Evolutionary conservation across 257 asterid genomes (phyloP).

Genomic region (Solanum corneliomulleri): DNA sequence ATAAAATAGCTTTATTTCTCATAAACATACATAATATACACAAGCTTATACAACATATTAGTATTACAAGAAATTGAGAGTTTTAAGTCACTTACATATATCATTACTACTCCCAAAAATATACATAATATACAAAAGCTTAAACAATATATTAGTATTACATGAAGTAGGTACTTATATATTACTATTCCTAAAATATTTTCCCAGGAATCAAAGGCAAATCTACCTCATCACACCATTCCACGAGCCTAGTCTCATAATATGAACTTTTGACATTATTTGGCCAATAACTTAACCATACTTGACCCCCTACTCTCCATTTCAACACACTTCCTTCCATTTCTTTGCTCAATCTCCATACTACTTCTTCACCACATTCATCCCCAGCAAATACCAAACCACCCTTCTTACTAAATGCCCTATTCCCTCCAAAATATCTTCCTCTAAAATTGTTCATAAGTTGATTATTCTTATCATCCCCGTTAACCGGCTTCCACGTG

Average conservation of each 20-base stretch:
- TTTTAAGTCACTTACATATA: too few relatives aligned
- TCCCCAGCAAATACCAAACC: slow-evolving; percentile 61
- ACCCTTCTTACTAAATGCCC: slow-evolving; percentile 60
- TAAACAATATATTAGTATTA: not conserved
- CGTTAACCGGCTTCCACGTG: slow-evolving; percentile 44
- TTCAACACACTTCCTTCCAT: slow-evolving; percentile 88
- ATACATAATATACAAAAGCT: not conserved
- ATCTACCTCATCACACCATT: slow-evolving; percentile 91
- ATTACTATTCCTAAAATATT: not conserved
- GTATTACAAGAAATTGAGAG: not conserved
- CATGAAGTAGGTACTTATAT: not conserved
- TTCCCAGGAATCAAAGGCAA: slow-evolving; percentile 51
- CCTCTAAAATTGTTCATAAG: slow-evolving; percentile 13
- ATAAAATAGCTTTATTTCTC: not conserved
- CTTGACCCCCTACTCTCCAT: slow-evolving; percentile 78
- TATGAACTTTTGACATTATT: slow-evolving; percentile 29
- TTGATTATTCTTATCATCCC: slow-evolving; percentile 3
- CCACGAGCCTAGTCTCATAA: slow-evolving; percentile 57
- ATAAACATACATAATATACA: not conserved
- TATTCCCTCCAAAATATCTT: slow-evolving; percentile 39
- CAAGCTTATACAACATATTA: not conserved
- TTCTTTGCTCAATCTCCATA: slow-evolving; percentile 70
- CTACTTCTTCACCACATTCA: slow-evolving; percentile 43
- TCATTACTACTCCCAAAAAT: not conserved
- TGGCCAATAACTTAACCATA: slow-evolving; percentile 78